phyloP scores from a whole-genome alignment of 2,329 filamentous ascomycete genomes.

The Aureobasidium sp. region DNA sequence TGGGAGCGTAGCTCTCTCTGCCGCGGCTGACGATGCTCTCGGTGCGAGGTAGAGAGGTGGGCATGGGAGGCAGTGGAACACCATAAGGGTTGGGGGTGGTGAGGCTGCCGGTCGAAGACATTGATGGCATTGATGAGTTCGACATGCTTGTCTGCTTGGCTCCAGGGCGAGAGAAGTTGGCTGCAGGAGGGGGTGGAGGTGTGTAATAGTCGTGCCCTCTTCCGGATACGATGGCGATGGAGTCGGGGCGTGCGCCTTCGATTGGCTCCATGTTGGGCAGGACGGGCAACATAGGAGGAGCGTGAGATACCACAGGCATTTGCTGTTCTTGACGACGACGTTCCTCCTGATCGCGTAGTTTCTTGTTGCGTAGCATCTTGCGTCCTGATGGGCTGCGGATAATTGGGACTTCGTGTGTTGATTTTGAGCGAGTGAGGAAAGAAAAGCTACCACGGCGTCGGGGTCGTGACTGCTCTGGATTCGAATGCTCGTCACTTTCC shows the following conservation, averaged over 20 bases:
- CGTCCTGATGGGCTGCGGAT: slow-evolving; percentile 10
- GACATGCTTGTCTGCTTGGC: neutral
- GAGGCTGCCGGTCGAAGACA: slow-evolving; percentile 6
- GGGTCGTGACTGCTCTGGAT: neutral
- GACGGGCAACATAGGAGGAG: slow-evolving; percentile 50
- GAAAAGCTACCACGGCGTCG: slow-evolving; percentile 13
- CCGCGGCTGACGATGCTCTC: slow-evolving; percentile 97
- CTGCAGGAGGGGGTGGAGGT: slow-evolving; percentile 22
- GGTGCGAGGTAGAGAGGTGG: slow-evolving; percentile 46
- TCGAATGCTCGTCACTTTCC: neutral
- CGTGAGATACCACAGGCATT: slow-evolving; percentile 45
- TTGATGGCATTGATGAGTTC: slow-evolving; percentile 1
- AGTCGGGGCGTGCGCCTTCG: slow-evolving; percentile 58
- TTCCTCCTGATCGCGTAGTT: slow-evolving; percentile 41
- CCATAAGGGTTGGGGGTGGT: slow-evolving; percentile 19
- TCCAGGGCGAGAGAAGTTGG: slow-evolving; percentile 30
- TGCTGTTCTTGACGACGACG: slow-evolving; percentile 44
- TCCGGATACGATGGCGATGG: slow-evolving; percentile 50
- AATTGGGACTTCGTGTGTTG: slow-evolving; percentile 14
- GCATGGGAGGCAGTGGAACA: slow-evolving; percentile 19
- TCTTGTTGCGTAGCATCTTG: slow-evolving; percentile 28
- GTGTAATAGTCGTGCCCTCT: slow-evolving; percentile 28
- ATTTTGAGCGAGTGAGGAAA: slow-evolving; percentile 14
- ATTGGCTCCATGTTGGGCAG: slow-evolving; percentile 47
- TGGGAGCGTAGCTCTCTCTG: slow-evolving; percentile 92